A percentile compares a stretch with the other conserved stretches of the same genome.
These are phyloP conservation scores for Nymphaea thermarum DNA, from an alignment of 164 flowering plant species.

Conservation along the genomic window DNA sequence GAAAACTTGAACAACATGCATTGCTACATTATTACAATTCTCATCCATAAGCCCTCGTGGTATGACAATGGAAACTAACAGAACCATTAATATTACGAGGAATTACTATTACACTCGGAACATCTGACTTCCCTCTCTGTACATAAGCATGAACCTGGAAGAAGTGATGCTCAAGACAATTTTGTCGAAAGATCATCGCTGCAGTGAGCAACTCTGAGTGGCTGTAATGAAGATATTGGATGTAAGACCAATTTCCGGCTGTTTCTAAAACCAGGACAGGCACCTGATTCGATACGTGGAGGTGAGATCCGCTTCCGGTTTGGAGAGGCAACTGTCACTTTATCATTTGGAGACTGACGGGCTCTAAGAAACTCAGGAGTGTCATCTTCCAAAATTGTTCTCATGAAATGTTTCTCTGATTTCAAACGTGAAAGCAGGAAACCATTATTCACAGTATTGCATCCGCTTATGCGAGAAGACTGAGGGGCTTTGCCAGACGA, in stretches of 20 bases:
- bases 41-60: background rate
- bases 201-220: conserved; percentile 34
- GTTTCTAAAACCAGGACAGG: conserved; percentile 40
- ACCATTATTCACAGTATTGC: conserved; percentile 24
- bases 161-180: background rate
- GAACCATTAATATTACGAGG: background rate
- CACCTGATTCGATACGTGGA: conserved; percentile 34
- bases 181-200: conserved; percentile 6
- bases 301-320: conserved; percentile 90
- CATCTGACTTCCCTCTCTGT: background rate
- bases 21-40: background rate
- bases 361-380: conserved; percentile 57
- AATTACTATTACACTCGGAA: background rate
- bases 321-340: conserved; percentile 60
- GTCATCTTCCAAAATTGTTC: conserved; percentile 36
- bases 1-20: background rate
- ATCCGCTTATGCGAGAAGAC: conserved; percentile 19
- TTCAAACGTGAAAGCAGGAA: conserved; percentile 25
- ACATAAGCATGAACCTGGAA: background rate
- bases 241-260: conserved; percentile 67
- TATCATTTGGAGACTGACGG: conserved; percentile 33
- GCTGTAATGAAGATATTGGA: conserved; percentile 84
- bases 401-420: conserved; percentile 33
- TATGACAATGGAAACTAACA: background rate
- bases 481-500: conserved; percentile 24